A percentile compares a stretch with the other conserved stretches of the same genome.
phyloP scores from a whole-genome alignment of 192 early-diverging fungal species.

The Thamnidium elegans region DNA sequence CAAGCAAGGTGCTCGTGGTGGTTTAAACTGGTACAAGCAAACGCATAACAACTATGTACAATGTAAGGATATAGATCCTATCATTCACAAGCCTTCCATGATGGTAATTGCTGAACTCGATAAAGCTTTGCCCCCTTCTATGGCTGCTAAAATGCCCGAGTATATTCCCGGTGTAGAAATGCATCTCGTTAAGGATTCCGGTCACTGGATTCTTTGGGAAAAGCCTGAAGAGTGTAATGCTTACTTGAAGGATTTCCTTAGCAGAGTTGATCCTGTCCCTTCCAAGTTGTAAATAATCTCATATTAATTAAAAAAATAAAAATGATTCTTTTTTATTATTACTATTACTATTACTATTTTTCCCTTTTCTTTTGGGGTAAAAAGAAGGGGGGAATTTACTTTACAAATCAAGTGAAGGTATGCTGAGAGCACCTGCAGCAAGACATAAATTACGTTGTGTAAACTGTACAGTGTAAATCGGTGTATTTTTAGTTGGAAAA shows the following conservation, averaged over 20 bases:
- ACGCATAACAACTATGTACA: conserved; percentile 30
- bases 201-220: conserved; percentile 42
- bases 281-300: conserved; percentile 13
- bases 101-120: conserved; percentile 37
- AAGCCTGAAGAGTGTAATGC: conserved; percentile 28
- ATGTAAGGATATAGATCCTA: conserved; percentile 27
- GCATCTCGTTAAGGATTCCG: conserved; percentile 23
- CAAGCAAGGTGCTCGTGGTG: conserved; percentile 47
- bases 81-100: conserved; percentile 23
- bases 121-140: conserved; percentile 32
- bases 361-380: no score
- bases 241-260: conserved; percentile 24
- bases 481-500: conserved; percentile 90
- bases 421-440: conserved; percentile 73
- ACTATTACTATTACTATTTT: no score
- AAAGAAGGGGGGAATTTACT: no score
- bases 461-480: conserved; percentile 82
- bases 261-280: conserved; percentile 12
- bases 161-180: conserved; percentile 30
- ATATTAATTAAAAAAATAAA: neutral
- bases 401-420: conserved; percentile 3
- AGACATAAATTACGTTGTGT: conserved; percentile 84
- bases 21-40: conserved; percentile 56
- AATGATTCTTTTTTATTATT: no score
- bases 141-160: conserved; percentile 29